phyloP scores from a whole-genome alignment of 495 filamentous ascomycete species.

The Chaetomium cochliodes region DNA sequence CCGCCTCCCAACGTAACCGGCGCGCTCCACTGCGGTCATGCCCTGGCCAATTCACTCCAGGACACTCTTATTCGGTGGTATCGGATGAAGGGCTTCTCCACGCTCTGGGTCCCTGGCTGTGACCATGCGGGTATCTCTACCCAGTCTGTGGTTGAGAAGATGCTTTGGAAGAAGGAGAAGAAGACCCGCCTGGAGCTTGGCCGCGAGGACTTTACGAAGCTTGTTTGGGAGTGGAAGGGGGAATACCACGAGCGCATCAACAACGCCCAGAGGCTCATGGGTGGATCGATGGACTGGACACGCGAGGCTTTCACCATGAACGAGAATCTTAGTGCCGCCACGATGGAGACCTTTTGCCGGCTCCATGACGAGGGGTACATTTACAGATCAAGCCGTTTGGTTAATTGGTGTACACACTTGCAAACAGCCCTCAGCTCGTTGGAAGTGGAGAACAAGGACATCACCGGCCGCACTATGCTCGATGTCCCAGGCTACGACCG shows the following conservation, averaged over 20 bases:
- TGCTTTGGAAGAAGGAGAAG: conserved; percentile 52
- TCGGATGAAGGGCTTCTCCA: conserved; percentile 61
- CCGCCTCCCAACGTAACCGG: conserved; percentile 76
- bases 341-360: conserved; percentile 64
- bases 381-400: conserved; percentile 65
- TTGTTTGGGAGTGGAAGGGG: conserved; percentile 61
- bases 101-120: conserved; percentile 59
- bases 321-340: conserved; percentile 57
- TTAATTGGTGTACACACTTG: conserved; percentile 66
- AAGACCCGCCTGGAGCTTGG: conserved; percentile 59
- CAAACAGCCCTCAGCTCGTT: conserved; percentile 65
- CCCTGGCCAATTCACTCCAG: conserved; percentile 61
- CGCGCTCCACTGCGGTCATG: conserved; percentile 54
- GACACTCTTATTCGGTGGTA: conserved; percentile 75
- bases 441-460: conserved; percentile 66
- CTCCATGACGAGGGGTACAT: conserved; percentile 69
- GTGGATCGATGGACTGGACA: conserved; percentile 67
- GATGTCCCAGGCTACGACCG: conserved; percentile 69
- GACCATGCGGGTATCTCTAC: conserved; percentile 61
- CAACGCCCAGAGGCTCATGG: conserved; percentile 54
- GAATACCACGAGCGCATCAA: conserved; percentile 58
- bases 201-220: conserved; percentile 50
- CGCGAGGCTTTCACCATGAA: conserved; percentile 74
- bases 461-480: conserved; percentile 61
- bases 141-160: conserved; percentile 60